Evolutionary conservation across 2,329 filamentous ascomycete species (phyloP).

Genomic region (Aspergillus persii): DNA sequence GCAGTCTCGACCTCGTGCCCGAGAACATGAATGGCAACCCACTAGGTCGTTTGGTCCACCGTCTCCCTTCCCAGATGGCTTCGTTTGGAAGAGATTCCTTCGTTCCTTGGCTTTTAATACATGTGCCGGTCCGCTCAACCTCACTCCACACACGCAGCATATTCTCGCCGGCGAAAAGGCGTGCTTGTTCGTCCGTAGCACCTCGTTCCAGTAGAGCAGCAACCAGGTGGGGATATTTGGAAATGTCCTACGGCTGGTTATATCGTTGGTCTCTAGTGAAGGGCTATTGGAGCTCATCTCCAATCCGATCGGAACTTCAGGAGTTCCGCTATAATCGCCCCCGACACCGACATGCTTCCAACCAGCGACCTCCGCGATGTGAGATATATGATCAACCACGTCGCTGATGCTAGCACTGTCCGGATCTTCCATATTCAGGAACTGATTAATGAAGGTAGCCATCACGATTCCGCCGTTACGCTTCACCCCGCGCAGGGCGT

Average conservation of each 20-base stretch:
- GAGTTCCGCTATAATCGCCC: constrained; percentile 19
- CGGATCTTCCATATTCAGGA: neutral
- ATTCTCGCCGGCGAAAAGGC: constrained; percentile 2
- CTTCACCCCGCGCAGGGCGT: neutral
- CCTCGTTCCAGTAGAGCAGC: constrained; percentile 1
- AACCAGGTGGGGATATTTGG: neutral
- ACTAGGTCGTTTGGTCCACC: neutral
- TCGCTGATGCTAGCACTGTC: neutral
- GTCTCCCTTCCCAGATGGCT: neutral
- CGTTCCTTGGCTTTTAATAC: neutral
- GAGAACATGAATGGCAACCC: neutral
- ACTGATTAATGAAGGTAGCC: constrained; percentile 1
- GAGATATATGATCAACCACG: constrained; percentile 2
- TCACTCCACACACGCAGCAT: constrained; percentile 2
- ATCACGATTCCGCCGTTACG: constrained; percentile 2
- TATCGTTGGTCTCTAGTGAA: no score
- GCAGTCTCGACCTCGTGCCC: neutral
- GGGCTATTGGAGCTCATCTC: neutral
- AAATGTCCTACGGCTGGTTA: neutral
- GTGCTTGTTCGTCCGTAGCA: constrained; percentile 1
- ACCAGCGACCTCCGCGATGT: constrained; percentile 20
- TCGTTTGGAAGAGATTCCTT: neutral
- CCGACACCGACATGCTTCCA: constrained; percentile 42
- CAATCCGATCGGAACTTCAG: neutral
- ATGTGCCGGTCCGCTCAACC: neutral